Evolutionary conservation across 768 basidiomycete genomes (phyloP), one percentile per base, ranked within the genome.

Genomic region (Thelephora aurantiotincta): DNA sequence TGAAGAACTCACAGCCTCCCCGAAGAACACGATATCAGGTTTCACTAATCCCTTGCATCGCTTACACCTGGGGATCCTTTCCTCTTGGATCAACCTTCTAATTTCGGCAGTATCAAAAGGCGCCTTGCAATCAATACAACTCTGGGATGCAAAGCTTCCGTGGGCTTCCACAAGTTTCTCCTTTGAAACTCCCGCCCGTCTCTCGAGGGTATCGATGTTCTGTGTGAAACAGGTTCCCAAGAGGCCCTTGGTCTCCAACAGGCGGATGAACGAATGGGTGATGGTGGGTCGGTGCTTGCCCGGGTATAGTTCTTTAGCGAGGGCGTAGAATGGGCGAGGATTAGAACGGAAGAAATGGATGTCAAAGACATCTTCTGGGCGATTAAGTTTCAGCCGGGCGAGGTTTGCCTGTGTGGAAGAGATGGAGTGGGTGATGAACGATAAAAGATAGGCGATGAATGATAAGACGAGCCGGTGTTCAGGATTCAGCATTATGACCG

Each of bases 11-110:
- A 84, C 80, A 34, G 71, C 58, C 64, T 90, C 85, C 19, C 92
- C 90, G 56, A 94, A 93, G 65, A 94, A 93, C 11, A 94, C 87
- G 37, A 94, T 94, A 57, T 94, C 86, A n/a, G 90, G 90, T 62
- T 93, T 91, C 13, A 92, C 80, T 35, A 88, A 68, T 0, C 88
- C 89, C 1, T 65, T 67, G 52, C 90, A 91, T 18, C 55, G 48
- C 33, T 68, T 58, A 59, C 94, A 97, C 43, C 65, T 70, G 5
- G 91, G 79, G 12, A 87, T 77, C 51, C 74, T 61, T 36, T 78
- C 78, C n/a, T 65, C 60, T 49, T 71, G 60, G 30, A 94, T 73
- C 5, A 73, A 69, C 13, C 67, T 61, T 58, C 73, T 75, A 70
- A 98, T 89, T 57, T 77, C 75, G 5, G 73, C 74, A 44, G 73